Base-by-base conservation (phyloP, 169 alveolate genomes). In the Neospora caninum region DNA sequence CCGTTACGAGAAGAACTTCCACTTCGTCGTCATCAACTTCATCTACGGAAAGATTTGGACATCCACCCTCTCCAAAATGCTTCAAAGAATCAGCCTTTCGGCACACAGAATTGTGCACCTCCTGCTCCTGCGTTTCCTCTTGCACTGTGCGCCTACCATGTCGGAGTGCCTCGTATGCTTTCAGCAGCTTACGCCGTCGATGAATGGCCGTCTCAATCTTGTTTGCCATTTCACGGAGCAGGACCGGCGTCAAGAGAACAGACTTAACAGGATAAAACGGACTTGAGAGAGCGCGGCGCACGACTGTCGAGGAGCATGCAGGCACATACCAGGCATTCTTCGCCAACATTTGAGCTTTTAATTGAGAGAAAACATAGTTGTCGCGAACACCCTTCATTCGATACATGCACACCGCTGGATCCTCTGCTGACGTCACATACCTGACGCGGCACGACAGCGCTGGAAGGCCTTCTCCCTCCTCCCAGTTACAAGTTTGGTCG, bases 381-480 rank as follows among this genome's bases (percentile, higher is more conserved):
- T 78, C 87, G 39, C 87, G 87, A 22, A 78, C 87, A 34, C 87
- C 87, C 43, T 78, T 78, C 87, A 78, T 78, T 78, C 87, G 42
- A 78, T 78, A 78, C 87, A 78, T 78, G 87, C 87, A 78, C 41
- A 78, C 87, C 7, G 87, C 0, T 20, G 87, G 87, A 34, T 78
- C 87, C 41, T 78, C 87, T 7, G 87, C 87, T 16, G 87, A 78
- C 43, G 42, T 39, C 53, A 78, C 87, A 7, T 34, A 34, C 53
- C 87, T 34, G 29, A 78, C 45, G 53, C 87, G 87, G 87, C 87
- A 78, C 41, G 87, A 78, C 31, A 78, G 45, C 87, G 78, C 10
- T 0, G 78, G 78, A 29, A 64, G 78, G 34, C 34, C 78, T 49
- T 49, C 58, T n/a, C 34, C 78, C 20, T 64, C 78, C 78, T 64